phyloP scores from a whole-genome alignment of 768 basidiomycete species.

The Pholiota molesta region DNA sequence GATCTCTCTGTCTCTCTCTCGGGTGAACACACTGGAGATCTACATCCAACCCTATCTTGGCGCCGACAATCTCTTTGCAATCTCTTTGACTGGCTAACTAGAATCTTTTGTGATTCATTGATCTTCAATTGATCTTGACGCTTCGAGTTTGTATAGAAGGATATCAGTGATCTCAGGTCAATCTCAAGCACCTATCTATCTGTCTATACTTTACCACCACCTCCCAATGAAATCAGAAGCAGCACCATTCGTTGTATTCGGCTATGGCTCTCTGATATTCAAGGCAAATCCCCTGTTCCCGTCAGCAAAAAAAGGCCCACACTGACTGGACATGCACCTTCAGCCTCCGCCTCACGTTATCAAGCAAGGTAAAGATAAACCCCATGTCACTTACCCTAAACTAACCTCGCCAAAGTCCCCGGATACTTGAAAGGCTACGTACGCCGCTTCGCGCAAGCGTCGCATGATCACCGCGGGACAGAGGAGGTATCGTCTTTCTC shows the following conservation, averaged over 20 bases:
- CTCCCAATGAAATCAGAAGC: background rate
- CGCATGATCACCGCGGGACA: conserved; percentile 92
- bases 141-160: too few species aligned
- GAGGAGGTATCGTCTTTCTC: conserved; percentile 56
- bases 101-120: too few species aligned
- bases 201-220: background rate
- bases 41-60: background rate
- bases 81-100: background rate
- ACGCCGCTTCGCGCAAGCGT: conserved; percentile 87
- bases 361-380: conserved; percentile 50
- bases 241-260: conserved; percentile 76
- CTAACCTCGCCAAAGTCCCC: conserved; percentile 44
- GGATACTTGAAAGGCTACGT: conserved; percentile 93
- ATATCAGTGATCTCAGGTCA: too few species aligned
- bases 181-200: background rate
- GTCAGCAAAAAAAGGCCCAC: background rate
- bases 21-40: too few species aligned
- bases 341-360: conserved; percentile 86
- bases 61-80: too few species aligned
- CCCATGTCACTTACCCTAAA: background rate
- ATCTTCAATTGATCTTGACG: background rate
- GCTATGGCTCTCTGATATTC: conserved; percentile 93
- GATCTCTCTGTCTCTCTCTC: too few species aligned
- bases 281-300: conserved; percentile 52
- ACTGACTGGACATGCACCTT: background rate